Base-by-base conservation (phyloP, 139 green algal species). In the Volvox africanus region DNA sequence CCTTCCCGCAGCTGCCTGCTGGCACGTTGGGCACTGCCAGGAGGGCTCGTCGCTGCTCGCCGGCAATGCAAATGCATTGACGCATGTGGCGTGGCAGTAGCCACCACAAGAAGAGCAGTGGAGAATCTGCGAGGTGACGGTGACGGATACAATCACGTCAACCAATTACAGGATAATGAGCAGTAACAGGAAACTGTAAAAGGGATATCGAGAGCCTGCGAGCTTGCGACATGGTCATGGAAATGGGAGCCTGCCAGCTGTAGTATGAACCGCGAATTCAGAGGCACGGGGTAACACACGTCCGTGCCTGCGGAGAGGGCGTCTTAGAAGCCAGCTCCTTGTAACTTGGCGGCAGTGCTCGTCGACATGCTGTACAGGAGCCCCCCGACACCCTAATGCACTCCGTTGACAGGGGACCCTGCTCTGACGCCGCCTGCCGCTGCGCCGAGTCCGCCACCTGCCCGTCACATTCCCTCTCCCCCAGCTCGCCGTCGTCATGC, bases 11-110 rank as follows among this genome's bases (percentile, higher is more conserved):
- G 28, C 24, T 1, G 55, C 86, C 86, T 85, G 75, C 21, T 30
- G 18, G 86, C 86, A 90, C 14, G 21, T 61, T 3, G 75, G 86
- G 55, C 86, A 90, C 50, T 65, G 30, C 86, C 86, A 90, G 71
- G 67, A 90, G 44, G 67, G 61, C 22, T 79, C 68, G 1, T 68
- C 78, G 14, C 36, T 13, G 12, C 37, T 62, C 22, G 0, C 35
- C 22, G 78, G 22, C 82, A 88, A 32, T 35, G 24, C 22, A 67
- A 22, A 20, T 21, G 32, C 61, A 28, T 30, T 2, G 50, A 26
- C 80, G 80, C 82, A 88, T 24, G 82, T 55, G 21, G 82, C 19
- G 35, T 88, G 82, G 82, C 82, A 88, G 82, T 80, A 35, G 82
- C 82, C 82, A 26, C 22, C 33, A 32, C 82, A 88, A n/a, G 33